phyloP scores from a whole-genome alignment of 495 filamentous ascomycete species.

The Xylaria grammica region DNA sequence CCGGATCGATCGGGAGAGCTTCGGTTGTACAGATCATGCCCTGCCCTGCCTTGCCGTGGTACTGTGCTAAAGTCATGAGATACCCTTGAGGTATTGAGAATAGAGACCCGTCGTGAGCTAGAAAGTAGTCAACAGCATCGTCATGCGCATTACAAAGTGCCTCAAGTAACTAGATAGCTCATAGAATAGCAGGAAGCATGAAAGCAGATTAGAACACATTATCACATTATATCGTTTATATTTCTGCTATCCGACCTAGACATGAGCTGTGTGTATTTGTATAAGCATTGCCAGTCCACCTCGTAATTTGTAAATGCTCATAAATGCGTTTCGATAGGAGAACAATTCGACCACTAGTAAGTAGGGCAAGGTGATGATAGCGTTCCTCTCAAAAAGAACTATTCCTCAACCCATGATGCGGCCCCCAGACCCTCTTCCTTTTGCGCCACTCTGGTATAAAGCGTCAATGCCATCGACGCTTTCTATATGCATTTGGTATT shows the following conservation, averaged over 20 bases:
- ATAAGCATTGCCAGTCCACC: conserved; percentile 1
- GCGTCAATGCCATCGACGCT: conserved; percentile 11
- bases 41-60: background rate
- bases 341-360: background rate
- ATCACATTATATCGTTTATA: conserved; percentile 1
- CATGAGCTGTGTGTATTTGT: conserved; percentile 17
- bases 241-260: background rate
- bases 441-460: conserved; percentile 10
- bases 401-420: conserved; percentile 16
- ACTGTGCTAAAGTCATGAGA: no score
- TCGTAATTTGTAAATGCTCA: conserved; percentile 10
- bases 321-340: background rate
- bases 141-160: no score
- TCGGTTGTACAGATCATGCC: no score
- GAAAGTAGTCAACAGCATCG: no score
- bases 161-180: no score
- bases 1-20: conserved; percentile 9
- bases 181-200: no score
- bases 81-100: no score
- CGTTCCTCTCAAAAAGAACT: background rate
- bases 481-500: conserved; percentile 24
- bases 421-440: background rate
- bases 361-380: background rate
- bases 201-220: no score
- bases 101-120: no score